Conservation (phyloP, 2,329 filamentous ascomycete genomes). For the Colletotrichum sidae region DNA sequence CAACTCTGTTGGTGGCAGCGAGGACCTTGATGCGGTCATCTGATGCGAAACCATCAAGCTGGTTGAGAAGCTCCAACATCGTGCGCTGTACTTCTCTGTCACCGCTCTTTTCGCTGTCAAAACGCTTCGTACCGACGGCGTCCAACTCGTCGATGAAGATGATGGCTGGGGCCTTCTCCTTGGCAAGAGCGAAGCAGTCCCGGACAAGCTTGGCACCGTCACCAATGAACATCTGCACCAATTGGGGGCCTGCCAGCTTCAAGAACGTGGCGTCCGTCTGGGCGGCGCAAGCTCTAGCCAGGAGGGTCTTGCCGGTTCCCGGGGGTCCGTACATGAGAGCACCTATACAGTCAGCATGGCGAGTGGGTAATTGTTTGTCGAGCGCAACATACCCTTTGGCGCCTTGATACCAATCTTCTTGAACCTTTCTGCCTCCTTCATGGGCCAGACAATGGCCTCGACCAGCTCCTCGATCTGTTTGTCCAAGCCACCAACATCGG, state of each 20-base stretch:
- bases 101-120: conserved; percentile 98
- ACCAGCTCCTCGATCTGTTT: conserved; percentile 99
- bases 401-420: conserved; percentile 99
- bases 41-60: conserved; percentile 96
- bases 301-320: conserved; percentile 89
- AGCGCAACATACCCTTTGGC: conserved; percentile 80
- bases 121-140: conserved; percentile 98
- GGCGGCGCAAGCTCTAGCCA: conserved; percentile 94
- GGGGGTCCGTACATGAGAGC: conserved; percentile 98
- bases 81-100: conserved; percentile 98
- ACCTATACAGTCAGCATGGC: conserved; percentile 62
- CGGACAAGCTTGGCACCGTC: conserved; percentile 98
- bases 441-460: conserved; percentile 98
- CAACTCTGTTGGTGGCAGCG: conserved; percentile 93
- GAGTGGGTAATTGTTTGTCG: background rate
- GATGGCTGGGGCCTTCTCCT: conserved; percentile 98
- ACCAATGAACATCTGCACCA: conserved; percentile 99
- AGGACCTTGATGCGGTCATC: conserved; percentile 97
- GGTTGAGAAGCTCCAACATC: conserved; percentile 98
- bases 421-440: conserved; percentile 99
- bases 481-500: conserved; percentile 94
- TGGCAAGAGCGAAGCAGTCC: conserved; percentile 96
- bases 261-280: conserved; percentile 99
- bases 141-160: conserved; percentile 99
- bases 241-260: conserved; percentile 95